Percentiles rank a stretch among this genome's conserved stretches.
These are phyloP conservation scores for Lathyrus aphaca DNA, from an alignment of 306 rosid species.

Conservation along the genomic window DNA sequence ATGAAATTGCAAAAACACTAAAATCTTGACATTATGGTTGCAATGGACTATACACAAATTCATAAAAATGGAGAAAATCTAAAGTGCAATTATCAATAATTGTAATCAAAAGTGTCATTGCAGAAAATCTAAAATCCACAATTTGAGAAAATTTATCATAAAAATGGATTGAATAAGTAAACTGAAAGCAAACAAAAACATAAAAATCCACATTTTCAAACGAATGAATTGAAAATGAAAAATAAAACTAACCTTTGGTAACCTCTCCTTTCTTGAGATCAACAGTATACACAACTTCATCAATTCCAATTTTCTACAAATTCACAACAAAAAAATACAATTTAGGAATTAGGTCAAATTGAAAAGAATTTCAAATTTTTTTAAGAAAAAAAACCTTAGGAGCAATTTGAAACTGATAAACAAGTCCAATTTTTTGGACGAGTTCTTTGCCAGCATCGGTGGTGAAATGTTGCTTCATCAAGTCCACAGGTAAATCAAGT, in stretches of 20 bases:
- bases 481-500: no score
- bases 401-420: constrained; percentile 81
- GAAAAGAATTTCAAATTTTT: neutral
- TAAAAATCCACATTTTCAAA: neutral
- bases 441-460: constrained; percentile 75
- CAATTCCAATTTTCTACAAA: constrained; percentile 75
- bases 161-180: neutral
- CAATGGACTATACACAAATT: no score
- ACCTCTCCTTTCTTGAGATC: constrained; percentile 94
- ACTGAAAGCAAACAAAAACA: neutral
- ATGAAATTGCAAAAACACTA: no score
- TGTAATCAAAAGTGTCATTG: neutral
- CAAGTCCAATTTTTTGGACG: constrained; percentile 62
- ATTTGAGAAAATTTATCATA: neutral
- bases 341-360: neutral
- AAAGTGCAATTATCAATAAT: neutral
- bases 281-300: constrained; percentile 72
- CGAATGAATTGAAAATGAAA: neutral
- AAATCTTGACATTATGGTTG: no score
- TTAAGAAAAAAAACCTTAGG: constrained; percentile 66
- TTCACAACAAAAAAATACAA: neutral
- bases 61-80: no score
- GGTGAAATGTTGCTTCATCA: constrained; percentile 74
- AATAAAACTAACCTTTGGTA: constrained; percentile 60
- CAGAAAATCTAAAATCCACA: neutral